Evolutionary conservation across 164 flowering plant species (phyloP), one percentile per base, ranked within the genome.

Genomic region (Chimonanthus praecox): DNA sequence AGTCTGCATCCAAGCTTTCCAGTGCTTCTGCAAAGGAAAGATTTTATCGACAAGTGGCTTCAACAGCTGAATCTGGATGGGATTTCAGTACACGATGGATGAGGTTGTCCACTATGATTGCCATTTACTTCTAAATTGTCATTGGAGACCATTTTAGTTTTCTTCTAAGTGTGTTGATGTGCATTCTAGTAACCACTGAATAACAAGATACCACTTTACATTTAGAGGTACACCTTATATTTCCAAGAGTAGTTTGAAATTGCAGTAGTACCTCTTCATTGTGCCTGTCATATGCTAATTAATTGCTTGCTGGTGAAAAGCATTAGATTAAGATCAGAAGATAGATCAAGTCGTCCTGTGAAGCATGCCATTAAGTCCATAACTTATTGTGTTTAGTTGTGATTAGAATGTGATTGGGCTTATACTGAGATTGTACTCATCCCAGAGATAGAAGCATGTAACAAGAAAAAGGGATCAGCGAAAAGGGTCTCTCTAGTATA

Each of bases 31-130:
- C 80, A 62, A 94, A 86, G 81, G 77, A 81, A 47, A 78, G 74
- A 4, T 80, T 96, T 67, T 94, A 88, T 80, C 88, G 89, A 9
- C 91, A 94, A 76, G 0, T 91, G 69, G 98, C 99, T 78, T 86
- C 97, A 64, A 69, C 95, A 60, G 99, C 99, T 75, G 99, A 96
- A 84, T 84, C 95, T 64, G 99, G 99, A 51, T 90, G 97, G 98
- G 97, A 96, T 84, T 96, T 96, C 71, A 94, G 99, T 70, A 75
- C 97, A n/a, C 88, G 98, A 81, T 94, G 97, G 99, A 96, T 92
- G 98, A 87, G 94, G 99, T 90, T 77, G 48, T 20, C 8, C 7
- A 15, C 20, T 58, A 49, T 72, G 16, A 54, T 54, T 54, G n/a
- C 33, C 64, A 62, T 54, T 74, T 50, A 13, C 7, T 50, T 15